These are phyloP conservation scores for Aspergillus biplanus DNA, from an alignment of 495 filamentous ascomycete genomes.

Conservation along the genomic window DNA sequence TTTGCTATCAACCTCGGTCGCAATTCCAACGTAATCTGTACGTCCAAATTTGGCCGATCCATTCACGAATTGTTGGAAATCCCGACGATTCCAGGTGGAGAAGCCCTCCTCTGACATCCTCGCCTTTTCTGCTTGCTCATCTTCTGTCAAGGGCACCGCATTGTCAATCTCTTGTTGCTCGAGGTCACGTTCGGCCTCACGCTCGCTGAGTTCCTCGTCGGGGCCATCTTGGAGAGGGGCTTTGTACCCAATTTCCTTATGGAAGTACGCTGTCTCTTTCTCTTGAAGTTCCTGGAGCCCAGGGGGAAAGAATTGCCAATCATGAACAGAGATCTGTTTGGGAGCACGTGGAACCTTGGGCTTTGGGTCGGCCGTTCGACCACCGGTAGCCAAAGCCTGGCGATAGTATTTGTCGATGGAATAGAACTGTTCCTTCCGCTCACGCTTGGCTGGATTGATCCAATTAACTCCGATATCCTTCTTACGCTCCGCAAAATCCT, in stretches of 20 bases:
- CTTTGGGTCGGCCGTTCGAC: conserved; percentile 82
- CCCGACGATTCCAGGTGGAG: conserved; percentile 89
- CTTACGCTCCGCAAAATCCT: conserved; percentile 86
- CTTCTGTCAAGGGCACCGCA: conserved; percentile 84
- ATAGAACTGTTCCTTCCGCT: conserved; percentile 97
- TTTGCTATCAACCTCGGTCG: conserved; percentile 91
- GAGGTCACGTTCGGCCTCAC: conserved; percentile 83
- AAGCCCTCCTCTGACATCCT: conserved; percentile 83
- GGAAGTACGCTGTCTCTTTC: conserved; percentile 92
- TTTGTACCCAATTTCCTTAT: conserved; percentile 94
- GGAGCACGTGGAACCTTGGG: conserved; percentile 95
- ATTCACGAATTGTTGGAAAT: conserved; percentile 98
- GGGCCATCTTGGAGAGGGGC: conserved; percentile 80
- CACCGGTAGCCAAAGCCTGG: conserved; percentile 82
- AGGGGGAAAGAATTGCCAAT: conserved; percentile 95
- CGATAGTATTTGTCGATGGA: conserved; percentile 99
- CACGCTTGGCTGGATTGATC: conserved; percentile 99
- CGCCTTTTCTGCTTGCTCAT: conserved; percentile 84
- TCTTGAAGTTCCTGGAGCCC: conserved; percentile 87
- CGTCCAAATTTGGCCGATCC: conserved; percentile 91
- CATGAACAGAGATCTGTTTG: conserved; percentile 88
- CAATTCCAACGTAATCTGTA: conserved; percentile 78
- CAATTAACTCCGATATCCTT: conserved; percentile 94
- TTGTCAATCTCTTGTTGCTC: conserved; percentile 94
- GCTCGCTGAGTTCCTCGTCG: conserved; percentile 79